phyloP scores from a whole-genome alignment of 2,329 filamentous ascomycete species.

The Colletotrichum sp. region DNA sequence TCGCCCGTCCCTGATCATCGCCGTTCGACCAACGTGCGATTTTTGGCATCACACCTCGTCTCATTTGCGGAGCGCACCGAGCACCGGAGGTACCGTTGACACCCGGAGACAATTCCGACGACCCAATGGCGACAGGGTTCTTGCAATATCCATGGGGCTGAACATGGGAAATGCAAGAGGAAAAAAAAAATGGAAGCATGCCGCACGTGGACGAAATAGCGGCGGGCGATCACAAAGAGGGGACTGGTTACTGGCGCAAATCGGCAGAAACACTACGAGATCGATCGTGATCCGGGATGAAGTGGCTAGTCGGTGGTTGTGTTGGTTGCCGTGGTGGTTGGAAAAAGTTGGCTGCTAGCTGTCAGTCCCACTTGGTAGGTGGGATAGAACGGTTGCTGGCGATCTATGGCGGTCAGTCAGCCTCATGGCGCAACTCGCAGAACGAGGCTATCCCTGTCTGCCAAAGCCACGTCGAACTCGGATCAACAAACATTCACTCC shows the following conservation, averaged over 20 bases:
- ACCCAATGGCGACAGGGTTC: neutral
- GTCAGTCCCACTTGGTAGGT: slow-evolving; percentile 14
- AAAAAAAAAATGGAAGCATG: neutral
- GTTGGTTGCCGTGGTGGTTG: neutral
- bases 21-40: neutral
- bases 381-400: slow-evolving; percentile 8
- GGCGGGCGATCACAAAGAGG: neutral
- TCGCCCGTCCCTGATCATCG: slow-evolving; percentile 1
- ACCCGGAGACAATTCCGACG: neutral
- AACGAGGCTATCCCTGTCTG: slow-evolving; percentile 25
- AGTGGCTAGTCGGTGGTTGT: neutral
- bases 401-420: slow-evolving; percentile 26
- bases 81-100: neutral
- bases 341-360: slow-evolving; percentile 11
- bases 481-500: slow-evolving; percentile 11
- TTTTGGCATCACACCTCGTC: neutral
- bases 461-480: slow-evolving; percentile 19
- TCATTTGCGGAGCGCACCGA: neutral
- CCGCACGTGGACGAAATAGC: slow-evolving; percentile 4
- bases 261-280: neutral
- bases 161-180: neutral
- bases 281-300: neutral
- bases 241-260: neutral
- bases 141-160: neutral
- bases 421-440: slow-evolving; percentile 10